Percentiles rank a stretch among this genome's conserved stretches.
phyloP scores from a whole-genome alignment of 208 protist genomes.

The Porcisia hertigi region DNA sequence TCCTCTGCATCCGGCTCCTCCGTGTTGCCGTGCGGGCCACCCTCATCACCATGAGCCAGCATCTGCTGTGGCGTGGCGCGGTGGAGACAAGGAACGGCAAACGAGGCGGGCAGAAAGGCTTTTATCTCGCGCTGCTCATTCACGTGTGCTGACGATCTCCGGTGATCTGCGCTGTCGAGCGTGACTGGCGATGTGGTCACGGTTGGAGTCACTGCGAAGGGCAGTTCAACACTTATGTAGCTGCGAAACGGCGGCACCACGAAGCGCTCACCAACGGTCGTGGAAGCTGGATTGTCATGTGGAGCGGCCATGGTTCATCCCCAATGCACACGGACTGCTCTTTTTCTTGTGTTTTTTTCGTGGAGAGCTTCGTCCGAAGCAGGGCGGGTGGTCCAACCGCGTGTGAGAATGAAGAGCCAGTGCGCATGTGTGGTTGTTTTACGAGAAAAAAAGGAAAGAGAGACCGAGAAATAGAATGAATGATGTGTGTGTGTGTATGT shows the following conservation, averaged over 20 bases:
- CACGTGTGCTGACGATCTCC: not conserved
- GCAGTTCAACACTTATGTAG: conserved; percentile 74
- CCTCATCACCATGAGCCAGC: not conserved
- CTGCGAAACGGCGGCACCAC: conserved; percentile 38
- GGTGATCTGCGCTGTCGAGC: not conserved
- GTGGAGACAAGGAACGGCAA: conserved; percentile 46
- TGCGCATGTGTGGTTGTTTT: not conserved
- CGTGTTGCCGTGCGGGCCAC: conserved; percentile 15
- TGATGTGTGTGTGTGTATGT: too few relatives aligned
- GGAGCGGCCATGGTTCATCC: not conserved
- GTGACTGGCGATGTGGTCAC: conserved; percentile 3
- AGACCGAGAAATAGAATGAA: not conserved
- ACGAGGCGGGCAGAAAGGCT: conserved; percentile 57
- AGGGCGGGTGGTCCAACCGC: not conserved
- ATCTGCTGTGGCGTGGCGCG: conserved; percentile 17
- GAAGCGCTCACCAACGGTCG: not conserved
- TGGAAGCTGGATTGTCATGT: not conserved
- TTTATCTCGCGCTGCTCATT: conserved; percentile 33
- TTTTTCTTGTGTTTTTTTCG: not conserved
- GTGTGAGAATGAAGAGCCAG: not conserved
- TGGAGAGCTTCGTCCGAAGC: not conserved
- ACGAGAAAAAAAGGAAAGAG: not conserved
- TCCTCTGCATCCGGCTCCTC: conserved; percentile 32
- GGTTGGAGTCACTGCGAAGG: conserved; percentile 49
- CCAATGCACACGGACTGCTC: too few relatives aligned